Evolutionary conservation across 352 stramenopile species (phyloP), one percentile per base, ranked within the genome.

Genomic region (Globisporangium canariense): DNA sequence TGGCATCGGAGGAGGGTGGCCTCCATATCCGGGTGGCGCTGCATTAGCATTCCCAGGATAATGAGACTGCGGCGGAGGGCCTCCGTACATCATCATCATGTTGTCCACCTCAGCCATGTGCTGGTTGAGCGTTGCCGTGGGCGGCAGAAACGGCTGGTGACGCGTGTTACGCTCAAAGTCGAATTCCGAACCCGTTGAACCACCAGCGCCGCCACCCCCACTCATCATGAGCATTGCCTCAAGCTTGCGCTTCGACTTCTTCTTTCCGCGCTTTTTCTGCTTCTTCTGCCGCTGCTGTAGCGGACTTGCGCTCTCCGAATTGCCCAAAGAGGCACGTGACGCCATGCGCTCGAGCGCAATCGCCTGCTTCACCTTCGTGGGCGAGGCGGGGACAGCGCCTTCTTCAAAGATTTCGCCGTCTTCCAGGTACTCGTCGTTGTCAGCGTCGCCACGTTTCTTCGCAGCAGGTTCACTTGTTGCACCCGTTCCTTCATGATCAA

Each of bases 331-430:
- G 30, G 60, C 62, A 13, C 66, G 62, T 4, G 52, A 56, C n/a
- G 68, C 57, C 7, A 67, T 62, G 0, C 68, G 73, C 13, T 82
- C 66, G 20, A 70, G 56, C 8, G 65, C 68, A 61, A 87, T 81
- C 28, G 70, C 61, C 11, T 75, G 67, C 40, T 82, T 86, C 16
- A 85, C 66, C 28, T 73, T 58, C 14, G 69, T 69, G 6, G 70
- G 67, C 13, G 76, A 76, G 49, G 74, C 74, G n/a, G 62, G 28
- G 41, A 69, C 59, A 0, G 62, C 74, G 50, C 79, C 75, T 78
- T 88, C 83, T 72, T 91, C 81, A 54, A 83, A 82, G 56, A 91
- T 90, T 53, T 92, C 83, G 8, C 83, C 85, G 55, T 94, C 83
- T 62, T 91, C 81, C 13, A 89, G 60, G n/a, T 68, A 51, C 56